Evolutionary conservation across 306 rosid species (phyloP).

Genomic region (barrel medic (Medicago truncatula)): MtrunA17r5.0-ANR NC_053043.1:14733501-14734000

Average conservation of each 20-base stretch:
- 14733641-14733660: conserved; percentile 38
- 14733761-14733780: conserved; percentile 76
- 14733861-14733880: neutral
- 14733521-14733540: conserved; percentile 54
- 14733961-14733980: neutral
- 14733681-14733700: conserved; percentile 72
- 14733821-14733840: conserved; percentile 71
- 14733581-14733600: neutral
- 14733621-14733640: neutral
- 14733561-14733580: neutral
- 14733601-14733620: conserved; percentile 27
- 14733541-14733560: conserved; percentile 63
- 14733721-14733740: conserved; percentile 91
- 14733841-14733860: conserved; percentile 56
- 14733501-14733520: conserved; percentile 86
- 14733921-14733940: neutral
- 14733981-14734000: neutral
- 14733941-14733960: conserved; percentile 23
- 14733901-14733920: neutral
- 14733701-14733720: conserved; percentile 94
- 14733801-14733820: conserved; percentile 73
- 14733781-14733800: conserved; percentile 67
- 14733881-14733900: neutral
- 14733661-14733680: conserved; percentile 18
- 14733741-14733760: conserved; percentile 83